phyloP scores from a whole-genome alignment of 352 stramenopile species.

The Pythium rishiriense region DNA sequence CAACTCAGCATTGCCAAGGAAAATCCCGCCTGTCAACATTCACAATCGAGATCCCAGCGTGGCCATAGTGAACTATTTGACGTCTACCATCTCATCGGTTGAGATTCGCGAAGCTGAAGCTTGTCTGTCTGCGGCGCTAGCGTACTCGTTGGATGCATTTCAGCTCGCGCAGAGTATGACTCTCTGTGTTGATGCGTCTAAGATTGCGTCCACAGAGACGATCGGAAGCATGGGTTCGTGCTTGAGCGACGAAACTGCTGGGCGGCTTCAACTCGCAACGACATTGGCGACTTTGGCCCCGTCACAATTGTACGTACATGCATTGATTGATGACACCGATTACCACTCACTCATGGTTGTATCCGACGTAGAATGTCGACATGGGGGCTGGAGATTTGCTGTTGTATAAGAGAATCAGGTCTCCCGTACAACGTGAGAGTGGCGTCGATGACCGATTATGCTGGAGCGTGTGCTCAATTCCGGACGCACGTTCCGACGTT shows the following conservation, averaged over 20 bases:
- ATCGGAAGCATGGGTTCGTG: slow-evolving; percentile 7
- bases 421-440: slow-evolving; percentile 1
- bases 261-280: not conserved
- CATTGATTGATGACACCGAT: not conserved
- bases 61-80: slow-evolving; percentile 11
- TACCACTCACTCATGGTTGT: not conserved
- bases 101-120: slow-evolving; percentile 13
- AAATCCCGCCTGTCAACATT: not conserved
- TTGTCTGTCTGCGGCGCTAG: not conserved
- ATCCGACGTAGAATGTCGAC: not conserved
- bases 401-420: not conserved
- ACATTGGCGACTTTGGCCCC: not conserved
- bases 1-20: not conserved
- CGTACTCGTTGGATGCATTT: slow-evolving; percentile 2
- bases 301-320: not conserved
- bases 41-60: not conserved
- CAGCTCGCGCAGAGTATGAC: slow-evolving; percentile 7
- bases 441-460: slow-evolving; percentile 16
- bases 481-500: not conserved
- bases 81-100: slow-evolving; percentile 2
- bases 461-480: slow-evolving; percentile 6
- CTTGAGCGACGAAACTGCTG: slow-evolving; percentile 3
- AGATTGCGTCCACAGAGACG: not conserved
- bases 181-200: not conserved
- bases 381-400: not conserved